Conservation (phyloP, 495 filamentous ascomycete genomes). For the Chaetomidium leptoderma region DNA sequence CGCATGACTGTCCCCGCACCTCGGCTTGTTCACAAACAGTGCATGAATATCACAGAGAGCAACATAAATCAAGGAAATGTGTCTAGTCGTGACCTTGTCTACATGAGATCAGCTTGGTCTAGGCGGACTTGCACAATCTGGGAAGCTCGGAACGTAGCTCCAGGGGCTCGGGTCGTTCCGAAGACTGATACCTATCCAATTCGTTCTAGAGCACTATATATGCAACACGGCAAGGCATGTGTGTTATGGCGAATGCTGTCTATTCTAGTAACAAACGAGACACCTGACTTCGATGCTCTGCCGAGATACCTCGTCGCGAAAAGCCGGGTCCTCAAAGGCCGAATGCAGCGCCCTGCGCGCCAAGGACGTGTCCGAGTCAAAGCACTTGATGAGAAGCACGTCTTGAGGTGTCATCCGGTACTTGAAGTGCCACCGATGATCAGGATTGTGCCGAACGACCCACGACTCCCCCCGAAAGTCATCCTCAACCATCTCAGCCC, state of each 20-base stretch:
- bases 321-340: conserved; percentile 55
- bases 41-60: background rate
- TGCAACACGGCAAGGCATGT: too few relatives aligned
- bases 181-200: too few relatives aligned
- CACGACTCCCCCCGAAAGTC: conserved; percentile 67
- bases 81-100: background rate
- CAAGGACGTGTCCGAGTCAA: conserved; percentile 58
- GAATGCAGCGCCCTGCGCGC: conserved; percentile 59
- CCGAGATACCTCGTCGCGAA: conserved; percentile 38
- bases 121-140: background rate
- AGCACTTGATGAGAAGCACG: conserved; percentile 63
- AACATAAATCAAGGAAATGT: background rate
- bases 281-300: conserved; percentile 62
- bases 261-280: conserved; percentile 41
- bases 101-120: background rate
- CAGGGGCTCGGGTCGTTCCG: background rate
- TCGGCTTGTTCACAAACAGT: background rate
- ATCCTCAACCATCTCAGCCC: conserved; percentile 64
- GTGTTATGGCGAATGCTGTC: too few relatives aligned
- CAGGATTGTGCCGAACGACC: conserved; percentile 53
- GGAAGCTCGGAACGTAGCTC: background rate
- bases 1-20: conserved; percentile 12
- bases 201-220: too few relatives aligned
- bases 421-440: conserved; percentile 70
- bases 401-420: conserved; percentile 55